Conservation (phyloP, 306 rosid genomes). For the Sicyos edulis region DNA sequence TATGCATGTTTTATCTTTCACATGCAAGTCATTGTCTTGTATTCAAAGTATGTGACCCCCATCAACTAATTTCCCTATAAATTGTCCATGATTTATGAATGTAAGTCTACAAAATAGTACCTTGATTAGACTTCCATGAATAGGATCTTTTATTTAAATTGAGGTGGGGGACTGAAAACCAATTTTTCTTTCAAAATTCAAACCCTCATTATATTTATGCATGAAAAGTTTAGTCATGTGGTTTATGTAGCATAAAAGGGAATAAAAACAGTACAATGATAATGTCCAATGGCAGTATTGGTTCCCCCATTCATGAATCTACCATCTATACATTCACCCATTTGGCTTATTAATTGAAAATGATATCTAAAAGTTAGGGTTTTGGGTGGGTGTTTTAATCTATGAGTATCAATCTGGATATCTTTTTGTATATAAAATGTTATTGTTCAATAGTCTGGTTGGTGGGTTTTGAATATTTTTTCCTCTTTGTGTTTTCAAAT, state of each 20-base stretch:
- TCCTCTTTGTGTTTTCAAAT: neutral
- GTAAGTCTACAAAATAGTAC: conserved; percentile 2
- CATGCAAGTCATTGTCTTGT: conserved; percentile 3
- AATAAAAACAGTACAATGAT: conserved; percentile 16
- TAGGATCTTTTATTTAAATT: neutral
- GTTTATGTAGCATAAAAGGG: neutral
- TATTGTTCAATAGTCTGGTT: neutral
- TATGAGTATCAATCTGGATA: neutral
- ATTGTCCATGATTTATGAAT: conserved; percentile 8
- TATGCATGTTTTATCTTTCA: conserved; percentile 3
- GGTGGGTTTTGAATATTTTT: conserved; percentile 8
- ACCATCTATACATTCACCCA: neutral
- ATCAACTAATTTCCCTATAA: conserved; percentile 1
- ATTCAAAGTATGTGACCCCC: neutral
- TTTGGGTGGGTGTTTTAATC: neutral
- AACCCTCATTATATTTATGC: neutral
- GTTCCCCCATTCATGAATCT: conserved; percentile 21
- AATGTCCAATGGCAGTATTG: neutral
- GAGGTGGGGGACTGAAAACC: neutral
- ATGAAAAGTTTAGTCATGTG: conserved; percentile 10
- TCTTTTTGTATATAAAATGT: neutral
- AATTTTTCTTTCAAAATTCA: conserved; percentile 6
- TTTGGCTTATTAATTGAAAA: conserved; percentile 12
- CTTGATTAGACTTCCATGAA: neutral
- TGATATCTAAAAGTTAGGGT: neutral